Conservation (phyloP, 2,329 filamentous ascomycete genomes). For the Pseudofabraea citricarpa region DNA sequence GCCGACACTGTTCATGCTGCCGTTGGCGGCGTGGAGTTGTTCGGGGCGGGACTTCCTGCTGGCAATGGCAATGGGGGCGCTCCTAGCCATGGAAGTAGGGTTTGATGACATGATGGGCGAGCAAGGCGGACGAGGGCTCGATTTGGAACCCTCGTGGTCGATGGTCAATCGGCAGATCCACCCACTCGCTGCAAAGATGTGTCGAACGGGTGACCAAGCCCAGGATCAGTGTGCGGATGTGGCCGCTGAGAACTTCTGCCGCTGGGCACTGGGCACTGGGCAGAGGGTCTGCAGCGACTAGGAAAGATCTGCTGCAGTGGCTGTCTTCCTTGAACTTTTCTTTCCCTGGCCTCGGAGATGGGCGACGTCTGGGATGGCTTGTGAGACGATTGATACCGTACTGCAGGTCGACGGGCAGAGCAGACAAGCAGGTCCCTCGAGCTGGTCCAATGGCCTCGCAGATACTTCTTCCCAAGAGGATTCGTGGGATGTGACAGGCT, state of each 20-base stretch:
- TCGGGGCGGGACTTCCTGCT: constrained; percentile 46
- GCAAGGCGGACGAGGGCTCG: not conserved
- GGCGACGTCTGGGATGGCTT: constrained; percentile 13
- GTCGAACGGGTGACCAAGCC: constrained; percentile 20
- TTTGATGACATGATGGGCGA: constrained; percentile 36
- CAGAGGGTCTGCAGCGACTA: constrained; percentile 16
- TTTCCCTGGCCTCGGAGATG: constrained; percentile 17
- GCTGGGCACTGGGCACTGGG: not conserved
- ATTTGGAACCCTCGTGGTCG: not conserved
- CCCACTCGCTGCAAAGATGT: constrained; percentile 13
- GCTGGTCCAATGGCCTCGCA: not conserved
- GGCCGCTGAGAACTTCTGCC: constrained; percentile 2
- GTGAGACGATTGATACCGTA: not conserved
- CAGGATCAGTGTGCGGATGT: constrained; percentile 9
- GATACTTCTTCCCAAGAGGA: no score
- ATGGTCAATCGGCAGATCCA: not conserved
- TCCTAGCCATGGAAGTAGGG: constrained; percentile 49
- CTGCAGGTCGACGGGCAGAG: not conserved
- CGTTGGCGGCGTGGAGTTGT: constrained; percentile 26
- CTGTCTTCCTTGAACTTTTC: constrained; percentile 9
- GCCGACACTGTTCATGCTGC: constrained; percentile 45
- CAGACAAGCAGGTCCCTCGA: not conserved
- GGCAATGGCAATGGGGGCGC: constrained; percentile 62
- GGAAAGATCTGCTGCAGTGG: constrained; percentile 8
- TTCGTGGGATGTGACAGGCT: no score